phyloP scores from a whole-genome alignment of 2,329 filamentous ascomycete species.

The Calonectria honghensis region DNA sequence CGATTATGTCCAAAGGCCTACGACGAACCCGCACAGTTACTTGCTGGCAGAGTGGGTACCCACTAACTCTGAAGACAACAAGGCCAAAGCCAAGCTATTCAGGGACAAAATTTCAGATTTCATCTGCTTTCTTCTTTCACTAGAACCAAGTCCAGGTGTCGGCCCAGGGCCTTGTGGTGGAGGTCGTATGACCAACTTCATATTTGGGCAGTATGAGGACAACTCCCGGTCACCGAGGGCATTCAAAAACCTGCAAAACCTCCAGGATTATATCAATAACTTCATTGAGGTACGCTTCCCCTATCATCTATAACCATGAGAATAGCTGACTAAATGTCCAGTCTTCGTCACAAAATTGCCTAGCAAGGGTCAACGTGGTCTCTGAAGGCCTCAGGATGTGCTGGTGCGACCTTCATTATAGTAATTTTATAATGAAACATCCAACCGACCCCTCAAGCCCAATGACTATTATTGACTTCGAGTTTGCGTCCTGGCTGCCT shows the following conservation, averaged over 20 bases:
- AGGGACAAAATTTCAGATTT: slow-evolving; percentile 5
- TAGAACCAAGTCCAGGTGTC: not conserved
- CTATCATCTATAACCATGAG: rapidly evolving
- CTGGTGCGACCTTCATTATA: slow-evolving; percentile 9
- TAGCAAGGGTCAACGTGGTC: not conserved
- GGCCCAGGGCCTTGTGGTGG: not conserved
- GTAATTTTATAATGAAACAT: not conserved
- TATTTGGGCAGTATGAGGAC: not conserved
- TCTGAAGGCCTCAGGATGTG: slow-evolving; percentile 7
- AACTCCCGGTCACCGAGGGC: too few relatives aligned
- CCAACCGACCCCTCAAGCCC: not conserved
- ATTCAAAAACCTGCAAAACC: not conserved
- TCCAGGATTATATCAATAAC: not conserved
- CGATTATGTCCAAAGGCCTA: not conserved
- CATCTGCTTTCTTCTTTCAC: slow-evolving; percentile 1
- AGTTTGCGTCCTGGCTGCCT: not conserved
- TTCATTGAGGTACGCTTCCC: not conserved
- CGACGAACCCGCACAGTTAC: not conserved
- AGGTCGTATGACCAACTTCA: not conserved
- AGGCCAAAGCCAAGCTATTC: not conserved
- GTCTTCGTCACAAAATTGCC: not conserved
- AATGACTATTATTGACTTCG: not conserved
- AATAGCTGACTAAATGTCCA: not conserved
- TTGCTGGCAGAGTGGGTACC: not conserved
- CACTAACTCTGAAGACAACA: not conserved